Conservation (phyloP, 805 yeast genomes). For the Brettanomyces naardenensis region DNA sequence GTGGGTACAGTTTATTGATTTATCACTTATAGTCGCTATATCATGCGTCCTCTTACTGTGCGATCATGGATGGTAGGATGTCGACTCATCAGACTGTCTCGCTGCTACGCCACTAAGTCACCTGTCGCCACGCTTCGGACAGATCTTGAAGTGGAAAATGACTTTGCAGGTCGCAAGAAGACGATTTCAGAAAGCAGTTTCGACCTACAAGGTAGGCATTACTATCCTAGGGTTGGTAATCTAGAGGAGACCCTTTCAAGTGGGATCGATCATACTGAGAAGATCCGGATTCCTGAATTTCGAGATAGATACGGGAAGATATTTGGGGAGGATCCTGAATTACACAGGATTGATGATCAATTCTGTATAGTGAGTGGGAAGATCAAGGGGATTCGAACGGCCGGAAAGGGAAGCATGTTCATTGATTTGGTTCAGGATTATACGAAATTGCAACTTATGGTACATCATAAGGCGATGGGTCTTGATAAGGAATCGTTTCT, state of each 20-base stretch:
- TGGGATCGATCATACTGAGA: slow-evolving; percentile 2
- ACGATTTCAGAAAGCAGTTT: slow-evolving; percentile 9
- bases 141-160: slow-evolving; percentile 21
- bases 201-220: slow-evolving; percentile 15
- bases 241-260: slow-evolving; percentile 3
- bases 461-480: slow-evolving; percentile 41
- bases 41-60: too few species aligned
- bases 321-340: slow-evolving; percentile 15
- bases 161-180: slow-evolving; percentile 25
- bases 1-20: too few species aligned
- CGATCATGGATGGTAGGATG: too few species aligned
- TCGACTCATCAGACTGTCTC: too few species aligned
- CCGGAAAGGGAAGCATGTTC: slow-evolving; percentile 65
- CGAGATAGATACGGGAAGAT: slow-evolving; percentile 22
- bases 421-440: slow-evolving; percentile 62
- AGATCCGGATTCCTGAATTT: slow-evolving; percentile 33
- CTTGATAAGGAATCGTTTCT: slow-evolving; percentile 35
- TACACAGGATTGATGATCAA: slow-evolving; percentile 16
- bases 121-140: too few species aligned
- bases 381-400: slow-evolving; percentile 45
- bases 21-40: too few species aligned
- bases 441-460: slow-evolving; percentile 51
- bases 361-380: slow-evolving; percentile 43
- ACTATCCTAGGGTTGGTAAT: slow-evolving; percentile 19
- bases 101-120: too few species aligned